phyloP scores from a whole-genome alignment of 2,329 filamentous ascomycete species.

The Lecanicillium sp. region DNA sequence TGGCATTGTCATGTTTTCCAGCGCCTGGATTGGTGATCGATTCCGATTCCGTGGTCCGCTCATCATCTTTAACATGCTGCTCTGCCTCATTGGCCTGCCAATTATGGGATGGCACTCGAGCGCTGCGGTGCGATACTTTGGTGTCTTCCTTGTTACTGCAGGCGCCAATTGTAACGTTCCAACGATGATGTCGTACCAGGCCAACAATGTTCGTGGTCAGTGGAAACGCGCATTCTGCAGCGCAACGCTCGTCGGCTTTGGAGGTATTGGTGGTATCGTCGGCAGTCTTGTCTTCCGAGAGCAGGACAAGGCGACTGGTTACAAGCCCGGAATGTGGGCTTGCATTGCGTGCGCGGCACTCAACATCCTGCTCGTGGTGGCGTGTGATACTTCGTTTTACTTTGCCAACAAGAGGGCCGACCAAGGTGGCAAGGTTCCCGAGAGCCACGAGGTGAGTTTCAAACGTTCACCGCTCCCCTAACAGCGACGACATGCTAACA shows the following conservation, averaged over 20 bases:
- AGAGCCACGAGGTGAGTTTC: slow-evolving; percentile 39
- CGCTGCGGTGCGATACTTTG: slow-evolving; percentile 57
- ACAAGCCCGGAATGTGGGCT: slow-evolving; percentile 46
- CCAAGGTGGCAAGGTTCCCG: slow-evolving; percentile 42
- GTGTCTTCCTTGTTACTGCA: slow-evolving; percentile 67
- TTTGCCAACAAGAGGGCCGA: slow-evolving; percentile 41
- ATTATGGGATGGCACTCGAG: slow-evolving; percentile 60
- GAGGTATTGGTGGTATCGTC: slow-evolving; percentile 70
- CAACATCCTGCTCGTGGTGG: slow-evolving; percentile 34
- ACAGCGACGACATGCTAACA: not conserved
- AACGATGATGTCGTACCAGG: slow-evolving; percentile 67
- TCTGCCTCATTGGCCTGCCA: slow-evolving; percentile 60
- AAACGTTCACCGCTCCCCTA: no score
- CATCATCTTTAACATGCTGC: slow-evolving; percentile 54
- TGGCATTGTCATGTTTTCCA: slow-evolving; percentile 51
- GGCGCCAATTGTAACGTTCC: slow-evolving; percentile 74
- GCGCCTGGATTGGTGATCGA: slow-evolving; percentile 58
- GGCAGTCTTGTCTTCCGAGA: slow-evolving; percentile 64
- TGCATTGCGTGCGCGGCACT: slow-evolving; percentile 43
- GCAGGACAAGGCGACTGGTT: slow-evolving; percentile 41
- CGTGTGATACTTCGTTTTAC: slow-evolving; percentile 32
- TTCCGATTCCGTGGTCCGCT: slow-evolving; percentile 59
- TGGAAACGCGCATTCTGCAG: slow-evolving; percentile 80
- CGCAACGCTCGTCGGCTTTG: slow-evolving; percentile 66
- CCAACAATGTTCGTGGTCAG: slow-evolving; percentile 80